Base-by-base conservation (phyloP, 306 rosid species). In the Astragalus glycyphyllos region DNA sequence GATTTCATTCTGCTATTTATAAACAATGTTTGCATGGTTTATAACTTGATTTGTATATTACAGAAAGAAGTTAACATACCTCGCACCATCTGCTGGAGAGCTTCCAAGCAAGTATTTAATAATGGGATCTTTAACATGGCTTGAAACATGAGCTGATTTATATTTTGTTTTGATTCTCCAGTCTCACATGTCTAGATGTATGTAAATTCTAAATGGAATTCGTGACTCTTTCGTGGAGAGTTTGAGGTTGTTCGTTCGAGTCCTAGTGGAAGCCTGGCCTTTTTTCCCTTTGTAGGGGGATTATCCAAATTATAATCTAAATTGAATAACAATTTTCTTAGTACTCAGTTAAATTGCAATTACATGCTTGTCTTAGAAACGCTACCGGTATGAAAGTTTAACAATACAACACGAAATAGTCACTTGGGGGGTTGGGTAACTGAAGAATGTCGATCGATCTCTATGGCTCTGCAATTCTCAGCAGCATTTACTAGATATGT, bases 31-130 rank as follows among this genome's bases (percentile, higher is more conserved):
- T 58, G 8, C 58, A 59, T 0, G 41, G 60, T 72, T 67, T 63
- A 69, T 83, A 34, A 83, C 78, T 38, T 41, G 68, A 41, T 65
- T 37, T 69, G 20, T 61, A 55, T 17, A 38, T 62, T 71, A 15
- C 98, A 94, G 99, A 87, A 94, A 94, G 86, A 94, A 85, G 80
- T 65, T 94, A 17, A 90, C 96, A 14, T 94, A 87, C 79, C 92
- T 89, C 23, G 90, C 96, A 44, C 98, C 98, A 8, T 77, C 96
- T 8, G 87, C 92, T 1, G 98, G 97, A 29, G 97, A 90, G 3
- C 97, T 94, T 76, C 98, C 98, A 2, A 81, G 95, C 88, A 90
- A 89, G 78, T 89, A 82, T 84, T 78, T 89, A 85, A 86, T 89
- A 57, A 51, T 82, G 65, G 97, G 98, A 77, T 68, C 88, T 59